Evolutionary conservation across 768 basidiomycete genomes (phyloP).

Genomic region (Polyporus arcularius): DNA sequence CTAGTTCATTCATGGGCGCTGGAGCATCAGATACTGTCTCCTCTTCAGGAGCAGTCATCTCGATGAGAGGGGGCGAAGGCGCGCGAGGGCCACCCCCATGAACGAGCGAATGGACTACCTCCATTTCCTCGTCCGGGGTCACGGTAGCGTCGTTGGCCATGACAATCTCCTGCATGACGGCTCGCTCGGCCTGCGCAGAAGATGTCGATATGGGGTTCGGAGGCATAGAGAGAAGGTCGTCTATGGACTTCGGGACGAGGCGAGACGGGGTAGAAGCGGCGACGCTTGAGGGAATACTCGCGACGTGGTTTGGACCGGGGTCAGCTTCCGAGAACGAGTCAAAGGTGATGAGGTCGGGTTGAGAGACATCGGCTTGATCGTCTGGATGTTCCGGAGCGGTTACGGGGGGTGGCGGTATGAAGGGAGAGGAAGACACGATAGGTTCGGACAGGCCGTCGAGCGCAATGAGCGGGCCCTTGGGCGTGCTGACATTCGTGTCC

Average conservation of each 20-base stretch:
- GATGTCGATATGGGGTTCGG: slow-evolving; percentile 15
- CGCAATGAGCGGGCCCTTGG: background rate
- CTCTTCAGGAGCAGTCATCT: background rate
- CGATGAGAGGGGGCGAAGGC: background rate
- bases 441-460: slow-evolving; percentile 1
- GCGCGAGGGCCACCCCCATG: background rate
- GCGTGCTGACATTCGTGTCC: background rate
- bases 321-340: slow-evolving; percentile 41
- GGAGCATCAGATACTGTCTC: background rate
- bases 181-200: background rate
- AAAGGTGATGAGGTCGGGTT: slow-evolving; percentile 41
- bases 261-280: background rate
- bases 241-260: slow-evolving; percentile 8
- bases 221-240: slow-evolving; percentile 28
- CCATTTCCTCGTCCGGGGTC: slow-evolving; percentile 13
- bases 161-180: background rate
- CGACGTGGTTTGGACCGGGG: background rate
- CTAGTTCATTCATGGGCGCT: background rate
- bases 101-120: slow-evolving; percentile 10
- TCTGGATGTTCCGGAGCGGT: background rate
- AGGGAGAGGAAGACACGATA: background rate
- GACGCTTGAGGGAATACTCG: background rate
- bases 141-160: background rate
- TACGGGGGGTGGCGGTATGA: background rate
- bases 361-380: slow-evolving; percentile 15